These are phyloP conservation scores for Taphrina deformans DNA, from an alignment of 1,139 yeast species.

Conservation along the genomic window DNA sequence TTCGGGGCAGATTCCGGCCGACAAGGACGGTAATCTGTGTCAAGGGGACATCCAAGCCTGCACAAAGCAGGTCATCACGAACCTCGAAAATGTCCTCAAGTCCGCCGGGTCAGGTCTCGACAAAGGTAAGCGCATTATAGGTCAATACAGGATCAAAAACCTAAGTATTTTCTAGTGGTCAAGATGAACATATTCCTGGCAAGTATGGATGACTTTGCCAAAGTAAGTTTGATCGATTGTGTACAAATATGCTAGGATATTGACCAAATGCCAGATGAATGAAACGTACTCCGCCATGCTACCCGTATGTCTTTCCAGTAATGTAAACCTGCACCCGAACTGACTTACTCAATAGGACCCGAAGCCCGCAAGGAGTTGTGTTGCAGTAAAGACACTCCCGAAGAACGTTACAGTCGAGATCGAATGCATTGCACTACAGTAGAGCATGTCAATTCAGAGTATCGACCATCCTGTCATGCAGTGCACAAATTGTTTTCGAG, in stretches of 20 bases:
- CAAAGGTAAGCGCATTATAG: no score
- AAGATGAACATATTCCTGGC: constrained; percentile 79
- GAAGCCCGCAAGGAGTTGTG: constrained; percentile 54
- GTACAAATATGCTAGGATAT: not conserved
- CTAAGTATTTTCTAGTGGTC: constrained; percentile 50
- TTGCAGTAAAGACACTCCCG: constrained; percentile 42
- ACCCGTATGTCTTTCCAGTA: constrained; percentile 8
- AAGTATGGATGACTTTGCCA: constrained; percentile 66
- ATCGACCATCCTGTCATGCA: not conserved
- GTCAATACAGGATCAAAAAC: no score
- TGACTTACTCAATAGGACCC: constrained; percentile 49
- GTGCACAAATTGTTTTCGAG: no score
- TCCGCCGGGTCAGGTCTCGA: constrained; percentile 75
- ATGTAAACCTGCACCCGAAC: not conserved
- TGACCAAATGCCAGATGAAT: constrained; percentile 53
- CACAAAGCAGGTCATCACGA: constrained; percentile 43
- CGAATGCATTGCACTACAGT: constrained; percentile 42
- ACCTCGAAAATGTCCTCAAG: constrained; percentile 65
- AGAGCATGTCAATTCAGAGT: not conserved
- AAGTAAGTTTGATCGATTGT: constrained; percentile 11
- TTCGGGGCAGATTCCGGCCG: constrained; percentile 93
- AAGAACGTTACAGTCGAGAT: constrained; percentile 42
- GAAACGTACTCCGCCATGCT: constrained; percentile 55
- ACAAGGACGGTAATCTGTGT: constrained; percentile 77
- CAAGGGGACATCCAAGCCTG: constrained; percentile 36